These are phyloP conservation scores for Heliamphora pulchella DNA, from an alignment of 179 eudicot genomes.

Conservation along the genomic window DNA sequence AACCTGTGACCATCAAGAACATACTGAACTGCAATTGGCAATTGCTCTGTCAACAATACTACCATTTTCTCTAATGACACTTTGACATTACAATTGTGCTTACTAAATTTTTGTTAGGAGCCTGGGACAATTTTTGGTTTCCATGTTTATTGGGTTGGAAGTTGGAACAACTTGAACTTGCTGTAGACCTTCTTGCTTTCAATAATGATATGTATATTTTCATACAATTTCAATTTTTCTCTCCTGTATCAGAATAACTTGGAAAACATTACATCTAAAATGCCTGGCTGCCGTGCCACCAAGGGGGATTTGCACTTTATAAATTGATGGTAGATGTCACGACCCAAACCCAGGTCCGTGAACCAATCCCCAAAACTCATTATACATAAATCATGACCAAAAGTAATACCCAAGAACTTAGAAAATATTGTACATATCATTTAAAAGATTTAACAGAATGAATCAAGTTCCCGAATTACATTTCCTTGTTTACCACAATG, in stretches of 20 bases:
- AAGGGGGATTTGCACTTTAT: slow-evolving; percentile 78
- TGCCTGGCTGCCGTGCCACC: slow-evolving; percentile 99
- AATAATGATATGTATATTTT: neutral
- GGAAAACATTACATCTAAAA: slow-evolving; percentile 51
- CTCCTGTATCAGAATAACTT: slow-evolving; percentile 49
- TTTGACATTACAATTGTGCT: neutral
- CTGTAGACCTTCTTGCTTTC: neutral
- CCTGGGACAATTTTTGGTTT: slow-evolving; percentile 1
- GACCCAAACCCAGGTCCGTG: no score
- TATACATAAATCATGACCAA: no score
- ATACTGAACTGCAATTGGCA: neutral
- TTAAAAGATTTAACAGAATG: no score
- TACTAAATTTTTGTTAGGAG: neutral
- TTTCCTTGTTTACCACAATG: no score
- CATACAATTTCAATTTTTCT: neutral
- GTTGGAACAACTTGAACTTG: neutral
- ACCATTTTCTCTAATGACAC: no score
- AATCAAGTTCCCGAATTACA: no score
- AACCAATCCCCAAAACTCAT: no score
- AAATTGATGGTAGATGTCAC: slow-evolving; percentile 46
- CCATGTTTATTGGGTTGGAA: slow-evolving; percentile 2
- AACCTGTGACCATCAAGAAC: neutral
- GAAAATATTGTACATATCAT: no score
- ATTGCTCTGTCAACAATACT: no score
- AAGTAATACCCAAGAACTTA: no score